Conservation (phyloP, 345 rosid species). For the Melaleuca quinquenervia region DNA sequence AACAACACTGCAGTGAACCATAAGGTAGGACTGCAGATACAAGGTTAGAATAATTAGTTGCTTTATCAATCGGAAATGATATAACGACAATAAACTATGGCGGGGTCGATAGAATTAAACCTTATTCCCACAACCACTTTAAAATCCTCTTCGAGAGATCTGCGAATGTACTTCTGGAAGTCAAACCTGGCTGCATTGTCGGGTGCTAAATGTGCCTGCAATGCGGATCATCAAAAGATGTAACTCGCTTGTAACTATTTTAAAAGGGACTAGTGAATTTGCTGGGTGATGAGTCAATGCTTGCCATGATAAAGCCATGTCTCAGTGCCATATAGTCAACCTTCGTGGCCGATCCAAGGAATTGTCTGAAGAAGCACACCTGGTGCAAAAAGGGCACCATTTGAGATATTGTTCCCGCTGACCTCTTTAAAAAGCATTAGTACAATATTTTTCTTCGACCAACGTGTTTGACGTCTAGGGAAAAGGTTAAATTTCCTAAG, state of each 20-base stretch:
- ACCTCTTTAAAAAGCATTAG: not conserved
- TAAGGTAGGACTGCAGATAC: conserved; percentile 51
- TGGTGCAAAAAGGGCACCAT: conserved; percentile 6
- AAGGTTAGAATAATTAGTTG: not conserved
- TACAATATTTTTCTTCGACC: not conserved
- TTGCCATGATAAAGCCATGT: conserved; percentile 84
- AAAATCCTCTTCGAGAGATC: conserved; percentile 87
- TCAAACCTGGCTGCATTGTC: conserved; percentile 57
- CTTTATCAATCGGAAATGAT: not conserved
- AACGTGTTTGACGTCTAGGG: not conserved
- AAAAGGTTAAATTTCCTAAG: not conserved
- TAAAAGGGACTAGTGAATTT: not conserved
- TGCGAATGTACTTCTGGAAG: conserved; percentile 70
- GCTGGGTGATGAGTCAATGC: not conserved
- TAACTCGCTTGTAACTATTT: not conserved
- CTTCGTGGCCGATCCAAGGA: conserved; percentile 73
- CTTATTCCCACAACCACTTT: conserved; percentile 81
- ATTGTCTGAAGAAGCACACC: conserved; percentile 94
- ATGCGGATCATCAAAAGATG: not conserved
- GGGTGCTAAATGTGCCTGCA: conserved; percentile 88
- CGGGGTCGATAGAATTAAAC: conserved; percentile 15
- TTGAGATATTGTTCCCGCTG: not conserved
- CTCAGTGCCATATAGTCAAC: conserved; percentile 78
- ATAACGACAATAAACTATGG: not conserved
- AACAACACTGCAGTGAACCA: conserved; percentile 69